phyloP scores from a whole-genome alignment of 495 filamentous ascomycete species.

The Clohesyomyces aquaticus region DNA sequence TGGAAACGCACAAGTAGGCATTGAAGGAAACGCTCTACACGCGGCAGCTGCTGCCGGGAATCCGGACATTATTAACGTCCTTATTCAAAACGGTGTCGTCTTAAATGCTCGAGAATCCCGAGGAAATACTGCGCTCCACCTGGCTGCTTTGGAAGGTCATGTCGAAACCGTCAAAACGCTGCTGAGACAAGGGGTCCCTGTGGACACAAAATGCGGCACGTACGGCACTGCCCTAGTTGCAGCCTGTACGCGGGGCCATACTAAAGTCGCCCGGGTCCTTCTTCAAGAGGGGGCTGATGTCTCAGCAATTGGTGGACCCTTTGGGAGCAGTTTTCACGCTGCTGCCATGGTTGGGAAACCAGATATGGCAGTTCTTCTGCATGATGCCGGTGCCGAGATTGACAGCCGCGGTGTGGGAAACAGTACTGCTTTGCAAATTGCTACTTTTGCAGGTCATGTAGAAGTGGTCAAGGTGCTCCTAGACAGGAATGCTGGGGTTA shows the following conservation, averaged over 20 bases:
- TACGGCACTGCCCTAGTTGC: conserved; percentile 20
- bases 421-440: conserved; percentile 14
- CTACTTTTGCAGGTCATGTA: conserved; percentile 3
- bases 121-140: conserved; percentile 11
- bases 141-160: conserved; percentile 23
- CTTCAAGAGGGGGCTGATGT: conserved; percentile 14
- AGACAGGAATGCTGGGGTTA: conserved; percentile 6
- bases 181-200: conserved; percentile 13
- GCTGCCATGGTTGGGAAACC: conserved; percentile 8
- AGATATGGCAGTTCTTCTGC: conserved; percentile 28
- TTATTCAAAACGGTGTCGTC: conserved; percentile 4
- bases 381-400: conserved; percentile 26
- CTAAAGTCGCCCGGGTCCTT: conserved; percentile 9
- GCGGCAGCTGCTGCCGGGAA: conserved; percentile 22
- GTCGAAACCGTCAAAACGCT: conserved; percentile 11
- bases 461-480: conserved; percentile 10
- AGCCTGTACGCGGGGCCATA: conserved; percentile 13
- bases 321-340: conserved; percentile 8
- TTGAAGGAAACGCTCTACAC: conserved; percentile 22
- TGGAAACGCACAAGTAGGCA: conserved; percentile 3
- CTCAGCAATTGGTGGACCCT: background rate
- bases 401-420: conserved; percentile 1
- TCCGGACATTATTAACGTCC: conserved; percentile 8
- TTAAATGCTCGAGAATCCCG: background rate
- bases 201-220: conserved; percentile 12